Percentiles rank a stretch among this genome's conserved stretches.
Conservation (phyloP, 495 filamentous ascomycete genomes). For the Astrocystis sublimbata region DNA sequence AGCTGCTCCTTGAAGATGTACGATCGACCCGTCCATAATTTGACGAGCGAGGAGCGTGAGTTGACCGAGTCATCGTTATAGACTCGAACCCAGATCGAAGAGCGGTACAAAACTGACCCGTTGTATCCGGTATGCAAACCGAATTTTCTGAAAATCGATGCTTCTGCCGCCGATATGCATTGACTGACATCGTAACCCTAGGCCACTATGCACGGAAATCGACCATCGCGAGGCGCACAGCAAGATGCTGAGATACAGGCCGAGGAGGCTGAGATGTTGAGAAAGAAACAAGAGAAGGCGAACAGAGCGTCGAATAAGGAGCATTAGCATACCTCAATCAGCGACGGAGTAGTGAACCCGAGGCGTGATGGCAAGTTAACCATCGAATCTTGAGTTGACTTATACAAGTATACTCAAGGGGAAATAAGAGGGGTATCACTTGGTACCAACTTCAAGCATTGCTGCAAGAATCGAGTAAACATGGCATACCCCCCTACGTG, state of each 20-base stretch:
- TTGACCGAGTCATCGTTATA: conserved; percentile 11
- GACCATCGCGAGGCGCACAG: conserved; percentile 69
- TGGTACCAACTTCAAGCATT: no score
- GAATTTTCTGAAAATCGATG: background rate
- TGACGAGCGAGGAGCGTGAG: conserved; percentile 2
- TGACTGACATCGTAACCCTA: conserved; percentile 29
- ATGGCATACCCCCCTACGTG: no score
- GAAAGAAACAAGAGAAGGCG: conserved; percentile 56
- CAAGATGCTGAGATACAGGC: conserved; percentile 68
- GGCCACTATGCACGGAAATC: conserved; percentile 70
- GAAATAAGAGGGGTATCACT: no score
- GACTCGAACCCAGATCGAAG: conserved; percentile 24
- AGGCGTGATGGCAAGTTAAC: background rate
- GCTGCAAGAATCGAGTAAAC: no score
- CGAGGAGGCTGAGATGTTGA: conserved; percentile 67
- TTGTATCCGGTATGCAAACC: conserved; percentile 25
- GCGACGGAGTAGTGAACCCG: conserved; percentile 2
- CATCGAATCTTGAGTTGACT: no score
- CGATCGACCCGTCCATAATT: background rate
- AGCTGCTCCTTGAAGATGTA: conserved; percentile 30
- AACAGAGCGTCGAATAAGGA: conserved; percentile 27
- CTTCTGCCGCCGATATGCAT: background rate
- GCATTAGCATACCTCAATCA: conserved; percentile 4
- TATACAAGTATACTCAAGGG: no score
- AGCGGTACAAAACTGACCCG: conserved; percentile 31